Evolutionary conservation across 768 basidiomycete species (phyloP).

Genomic region (Psilocybe azurescens): DNA sequence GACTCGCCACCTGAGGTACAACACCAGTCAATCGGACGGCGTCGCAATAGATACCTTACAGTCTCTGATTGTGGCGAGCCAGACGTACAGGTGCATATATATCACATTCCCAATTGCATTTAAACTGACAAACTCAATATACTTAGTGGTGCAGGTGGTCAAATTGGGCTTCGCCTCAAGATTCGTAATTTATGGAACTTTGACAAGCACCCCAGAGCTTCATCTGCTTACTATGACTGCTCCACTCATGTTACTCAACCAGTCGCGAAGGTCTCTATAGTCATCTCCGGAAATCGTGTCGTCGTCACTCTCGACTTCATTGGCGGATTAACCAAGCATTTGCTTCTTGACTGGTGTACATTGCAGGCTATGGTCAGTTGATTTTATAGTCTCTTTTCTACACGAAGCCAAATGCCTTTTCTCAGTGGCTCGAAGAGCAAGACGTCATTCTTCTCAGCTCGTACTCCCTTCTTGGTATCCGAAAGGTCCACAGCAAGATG

Average conservation of each 20-base stretch:
- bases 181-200: constrained; percentile 62
- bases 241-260: constrained; percentile 39
- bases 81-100: constrained; percentile 42
- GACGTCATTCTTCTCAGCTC: constrained; percentile 52
- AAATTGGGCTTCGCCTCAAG: constrained; percentile 50
- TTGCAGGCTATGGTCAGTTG: constrained; percentile 48
- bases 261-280: constrained; percentile 40
- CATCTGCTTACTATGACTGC: constrained; percentile 45
- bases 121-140: constrained; percentile 14
- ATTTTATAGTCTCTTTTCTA: constrained; percentile 1
- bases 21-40: constrained; percentile 46
- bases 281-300: constrained; percentile 49
- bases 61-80: constrained; percentile 48
- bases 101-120: background rate
- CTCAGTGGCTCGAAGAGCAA: constrained; percentile 55
- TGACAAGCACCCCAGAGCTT: constrained; percentile 55
- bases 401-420: constrained; percentile 10
- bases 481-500: constrained; percentile 40
- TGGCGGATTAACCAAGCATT: constrained; percentile 45
- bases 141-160: constrained; percentile 42
- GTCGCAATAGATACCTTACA: constrained; percentile 52
- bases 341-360: constrained; percentile 55
- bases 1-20: constrained; percentile 51
- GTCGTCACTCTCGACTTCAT: constrained; percentile 47
- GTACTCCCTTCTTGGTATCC: constrained; percentile 47